Evolutionary conservation across 2,329 filamentous ascomycete species (phyloP).

Genomic region (Emmonsiellopsis sp.): DNA sequence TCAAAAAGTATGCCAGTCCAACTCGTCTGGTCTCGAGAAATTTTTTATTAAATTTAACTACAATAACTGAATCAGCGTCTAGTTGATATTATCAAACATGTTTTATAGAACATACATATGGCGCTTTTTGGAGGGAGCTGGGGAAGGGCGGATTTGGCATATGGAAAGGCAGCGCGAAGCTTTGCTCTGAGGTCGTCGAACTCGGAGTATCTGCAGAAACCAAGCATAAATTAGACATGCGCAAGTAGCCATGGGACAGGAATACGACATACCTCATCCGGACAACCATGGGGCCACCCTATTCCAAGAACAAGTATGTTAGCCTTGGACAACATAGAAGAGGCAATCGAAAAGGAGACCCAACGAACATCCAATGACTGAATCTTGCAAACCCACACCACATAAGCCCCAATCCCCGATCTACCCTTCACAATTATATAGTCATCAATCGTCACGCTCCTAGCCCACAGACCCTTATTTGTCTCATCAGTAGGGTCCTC

Average conservation of each 20-base stretch:
- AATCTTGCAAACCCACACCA: conserved; percentile 86
- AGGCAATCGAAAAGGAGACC: not conserved
- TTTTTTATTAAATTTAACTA: conserved; percentile 61
- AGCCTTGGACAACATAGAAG: conserved; percentile 5
- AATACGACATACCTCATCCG: conserved; percentile 44
- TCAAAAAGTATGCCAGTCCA: conserved; percentile 85
- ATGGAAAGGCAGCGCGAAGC: conserved; percentile 71
- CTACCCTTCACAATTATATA: conserved; percentile 53
- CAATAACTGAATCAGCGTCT: conserved; percentile 1
- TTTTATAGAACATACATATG: conserved; percentile 52
- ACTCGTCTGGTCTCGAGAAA: conserved; percentile 79
- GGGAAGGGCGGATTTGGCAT: conserved; percentile 79
- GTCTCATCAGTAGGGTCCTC: conserved; percentile 48
- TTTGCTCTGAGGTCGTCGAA: conserved; percentile 74
- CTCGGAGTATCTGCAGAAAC: conserved; percentile 65
- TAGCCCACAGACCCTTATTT: conserved; percentile 53
- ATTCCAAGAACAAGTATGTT: conserved; percentile 11
- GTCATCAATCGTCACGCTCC: conserved; percentile 52
- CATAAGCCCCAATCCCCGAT: conserved; percentile 69
- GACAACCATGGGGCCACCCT: conserved; percentile 50
- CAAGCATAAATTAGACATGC: not conserved
- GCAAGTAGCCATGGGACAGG: too few relatives aligned
- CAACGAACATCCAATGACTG: conserved; percentile 69
- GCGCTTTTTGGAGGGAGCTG: conserved; percentile 82
- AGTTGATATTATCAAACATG: too few relatives aligned